Evolutionary conservation across 106 monocot species (phyloP), one percentile per base, ranked within the genome.

Genomic region (Allium cepa): DNA sequence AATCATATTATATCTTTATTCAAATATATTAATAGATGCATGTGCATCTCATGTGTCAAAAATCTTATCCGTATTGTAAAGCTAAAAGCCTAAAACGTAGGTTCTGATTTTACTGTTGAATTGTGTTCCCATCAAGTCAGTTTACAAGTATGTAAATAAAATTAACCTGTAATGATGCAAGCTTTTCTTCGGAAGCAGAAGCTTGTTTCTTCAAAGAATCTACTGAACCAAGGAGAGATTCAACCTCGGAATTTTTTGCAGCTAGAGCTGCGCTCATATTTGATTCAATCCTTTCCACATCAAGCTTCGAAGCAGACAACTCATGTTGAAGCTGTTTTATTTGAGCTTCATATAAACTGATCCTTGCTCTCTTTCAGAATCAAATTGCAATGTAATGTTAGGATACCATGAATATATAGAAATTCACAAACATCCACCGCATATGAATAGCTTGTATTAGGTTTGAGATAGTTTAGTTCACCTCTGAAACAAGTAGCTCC

Each of bases 401-500:
- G 15, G 59, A 9, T 15, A 62, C 49, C 13, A 51, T 12, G 51
- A 61, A 22, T 36, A 27, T 15, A 49, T 26, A 53, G 63, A 49
- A 67, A 16, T 17, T 53, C 75, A 48, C 26, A 77, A 49, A 45
- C 17, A 60, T 51, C 7, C n/a, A 67, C 22, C 26, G 49, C 26
- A 66, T 8, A 50, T 26, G 76, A 15, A 49, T 48, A 49, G 49
- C 15, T 48, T 10, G 15, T 49, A 4, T 49, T 16, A 64, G 48
- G 64, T 49, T 36, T 36, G 36, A 49, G 27, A 11, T 36, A 62
- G 11, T 10, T 17, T 27, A 77, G 57, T 58, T 71, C 72, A 97
- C 96, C 91, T 97, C 96, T 76, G 83, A 81, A 80, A 82, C 76
- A 74, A 97, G 86, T 75, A 97, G 92, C 79, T 97, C 88, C 67